These are phyloP conservation scores for Phaeosphaeria sp. DNA, from an alignment of 2,329 filamentous ascomycete species.

Conservation along the genomic window DNA sequence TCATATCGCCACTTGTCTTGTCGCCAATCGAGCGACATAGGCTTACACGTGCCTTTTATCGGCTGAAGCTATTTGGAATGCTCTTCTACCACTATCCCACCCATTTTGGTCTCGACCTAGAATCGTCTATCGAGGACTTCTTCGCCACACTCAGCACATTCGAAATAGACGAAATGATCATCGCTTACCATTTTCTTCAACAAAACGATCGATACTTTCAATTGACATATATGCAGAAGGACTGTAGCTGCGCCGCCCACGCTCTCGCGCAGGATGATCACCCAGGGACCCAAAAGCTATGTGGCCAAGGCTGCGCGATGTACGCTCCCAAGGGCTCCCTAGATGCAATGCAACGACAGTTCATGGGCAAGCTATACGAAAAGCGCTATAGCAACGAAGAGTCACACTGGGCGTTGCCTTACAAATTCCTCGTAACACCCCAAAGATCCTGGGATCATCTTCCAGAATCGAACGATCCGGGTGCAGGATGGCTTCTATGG, in stretches of 20 bases:
- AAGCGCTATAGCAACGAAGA: background rate
- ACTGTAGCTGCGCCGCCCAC: background rate
- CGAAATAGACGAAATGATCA: slow-evolving; percentile 14
- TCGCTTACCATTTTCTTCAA: slow-evolving; percentile 7
- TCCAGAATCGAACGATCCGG: background rate
- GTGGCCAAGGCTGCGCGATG: background rate
- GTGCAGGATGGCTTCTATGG: background rate
- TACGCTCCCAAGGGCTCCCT: background rate
- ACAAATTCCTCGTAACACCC: background rate
- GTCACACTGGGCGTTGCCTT: background rate
- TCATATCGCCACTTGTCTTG: slow-evolving; percentile 10
- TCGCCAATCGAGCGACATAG: slow-evolving; percentile 11
- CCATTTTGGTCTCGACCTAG: background rate
- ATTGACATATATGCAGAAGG: background rate
- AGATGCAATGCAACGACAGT: background rate
- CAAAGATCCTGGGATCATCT: background rate
- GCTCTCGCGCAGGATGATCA: background rate
- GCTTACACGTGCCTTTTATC: slow-evolving; percentile 11
- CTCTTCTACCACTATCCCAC: slow-evolving; percentile 9
- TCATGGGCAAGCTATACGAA: background rate
- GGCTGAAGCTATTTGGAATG: slow-evolving; percentile 8
- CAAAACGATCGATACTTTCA: slow-evolving; percentile 1
- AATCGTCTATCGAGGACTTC: background rate
- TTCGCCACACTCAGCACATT: slow-evolving; percentile 4
- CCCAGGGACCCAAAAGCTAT: background rate